Evolutionary conservation across 768 basidiomycete species (phyloP).

Genomic region (Naganishia randhawae): DNA sequence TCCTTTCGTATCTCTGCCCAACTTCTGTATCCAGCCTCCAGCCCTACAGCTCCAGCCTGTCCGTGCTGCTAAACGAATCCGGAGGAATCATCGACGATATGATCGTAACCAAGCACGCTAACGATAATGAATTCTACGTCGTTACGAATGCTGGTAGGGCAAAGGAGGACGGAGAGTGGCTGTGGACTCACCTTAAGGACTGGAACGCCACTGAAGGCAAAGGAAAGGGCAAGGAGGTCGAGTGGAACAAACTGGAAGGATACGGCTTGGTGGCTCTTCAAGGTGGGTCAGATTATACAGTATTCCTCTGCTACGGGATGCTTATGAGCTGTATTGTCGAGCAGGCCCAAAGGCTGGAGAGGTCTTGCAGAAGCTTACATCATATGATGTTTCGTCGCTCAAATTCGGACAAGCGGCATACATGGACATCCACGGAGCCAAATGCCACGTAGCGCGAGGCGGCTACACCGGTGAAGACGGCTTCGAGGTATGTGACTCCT

Average conservation of each 20-base stretch:
- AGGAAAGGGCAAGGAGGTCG: conserved; percentile 56
- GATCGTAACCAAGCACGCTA: conserved; percentile 66
- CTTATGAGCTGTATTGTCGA: conserved; percentile 41
- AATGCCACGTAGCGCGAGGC: conserved; percentile 82
- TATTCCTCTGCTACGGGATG: background rate
- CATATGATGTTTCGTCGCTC: conserved; percentile 67
- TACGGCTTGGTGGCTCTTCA: conserved; percentile 90
- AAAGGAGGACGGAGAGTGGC: conserved; percentile 75
- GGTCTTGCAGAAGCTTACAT: conserved; percentile 71
- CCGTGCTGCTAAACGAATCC: conserved; percentile 76
- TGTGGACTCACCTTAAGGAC: conserved; percentile 62
- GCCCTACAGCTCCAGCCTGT: conserved; percentile 76
- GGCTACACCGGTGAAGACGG: conserved; percentile 99
- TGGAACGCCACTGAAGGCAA: conserved; percentile 67
- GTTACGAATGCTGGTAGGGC: conserved; percentile 93
- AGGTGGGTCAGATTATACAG: conserved; percentile 55
- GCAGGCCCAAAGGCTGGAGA: conserved; percentile 72
- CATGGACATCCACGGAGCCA: conserved; percentile 70
- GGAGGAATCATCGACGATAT: conserved; percentile 98
- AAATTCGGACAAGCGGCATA: conserved; percentile 83
- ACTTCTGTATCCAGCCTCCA: conserved; percentile 68
- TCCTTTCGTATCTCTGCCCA: conserved; percentile 86
- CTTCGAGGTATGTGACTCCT: conserved; percentile 66
- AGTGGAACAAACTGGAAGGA: conserved; percentile 72
- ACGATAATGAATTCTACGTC: conserved; percentile 72